These are phyloP conservation scores for Hericium erinaceus DNA, from an alignment of 768 basidiomycete genomes.

Conservation along the genomic window DNA sequence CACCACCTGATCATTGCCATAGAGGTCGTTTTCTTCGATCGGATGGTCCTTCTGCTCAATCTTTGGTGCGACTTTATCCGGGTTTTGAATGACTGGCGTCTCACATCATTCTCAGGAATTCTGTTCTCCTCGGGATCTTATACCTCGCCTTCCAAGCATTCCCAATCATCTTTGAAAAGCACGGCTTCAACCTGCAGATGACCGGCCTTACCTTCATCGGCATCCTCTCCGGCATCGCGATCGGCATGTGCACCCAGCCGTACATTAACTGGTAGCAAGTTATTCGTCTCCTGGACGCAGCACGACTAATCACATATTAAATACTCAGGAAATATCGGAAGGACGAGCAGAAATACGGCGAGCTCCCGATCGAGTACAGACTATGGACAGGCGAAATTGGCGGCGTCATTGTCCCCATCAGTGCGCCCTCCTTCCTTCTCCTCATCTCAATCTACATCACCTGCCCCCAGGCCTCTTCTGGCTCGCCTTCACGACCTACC, in stretches of 20 bases:
- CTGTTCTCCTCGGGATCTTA: constrained; percentile 33
- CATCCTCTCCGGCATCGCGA: constrained; percentile 38
- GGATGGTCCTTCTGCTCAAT: constrained; percentile 70
- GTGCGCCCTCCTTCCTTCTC: constrained; percentile 23
- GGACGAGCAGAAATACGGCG: constrained; percentile 27
- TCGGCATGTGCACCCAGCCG: constrained; percentile 28
- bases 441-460: background rate
- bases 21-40: constrained; percentile 58
- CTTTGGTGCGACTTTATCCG: constrained; percentile 39
- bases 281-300: background rate
- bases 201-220: constrained; percentile 42
- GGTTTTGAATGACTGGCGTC: constrained; percentile 2
- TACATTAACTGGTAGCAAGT: constrained; percentile 33
- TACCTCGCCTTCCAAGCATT: constrained; percentile 49
- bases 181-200: constrained; percentile 45
- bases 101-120: constrained; percentile 21
- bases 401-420: constrained; percentile 54
- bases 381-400: constrained; percentile 62
- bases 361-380: constrained; percentile 55
- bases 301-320: too few relatives aligned
- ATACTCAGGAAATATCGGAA: too few relatives aligned
- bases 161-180: constrained; percentile 41
- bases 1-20: background rate
- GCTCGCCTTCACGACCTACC: constrained; percentile 47
- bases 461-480: constrained; percentile 32